Evolutionary conservation across 805 yeast species (phyloP).

Genomic region (Barnettozyma siamensis): DNA sequence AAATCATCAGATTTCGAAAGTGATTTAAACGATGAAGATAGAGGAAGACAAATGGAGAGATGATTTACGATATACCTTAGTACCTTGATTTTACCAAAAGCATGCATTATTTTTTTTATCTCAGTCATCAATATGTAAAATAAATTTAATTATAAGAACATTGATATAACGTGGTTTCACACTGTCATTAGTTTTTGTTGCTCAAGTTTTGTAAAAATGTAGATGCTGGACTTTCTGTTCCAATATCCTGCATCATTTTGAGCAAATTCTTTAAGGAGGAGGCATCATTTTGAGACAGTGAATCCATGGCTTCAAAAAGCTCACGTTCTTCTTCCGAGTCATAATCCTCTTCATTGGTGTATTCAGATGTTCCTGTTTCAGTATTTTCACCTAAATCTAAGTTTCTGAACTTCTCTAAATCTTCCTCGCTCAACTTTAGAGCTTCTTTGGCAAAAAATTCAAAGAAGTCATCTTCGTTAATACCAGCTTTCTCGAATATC

Average conservation of each 20-base stretch:
- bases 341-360: conserved; percentile 10
- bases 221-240: conserved; percentile 31
- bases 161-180: too few species aligned
- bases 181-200: too few species aligned
- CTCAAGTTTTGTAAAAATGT: conserved; percentile 26
- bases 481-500: conserved; percentile 33
- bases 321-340: conserved; percentile 23
- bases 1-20: conserved; percentile 23
- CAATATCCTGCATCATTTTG: conserved; percentile 23
- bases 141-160: too few species aligned
- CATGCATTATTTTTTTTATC: too few species aligned
- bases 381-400: conserved; percentile 18
- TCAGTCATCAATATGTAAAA: too few species aligned
- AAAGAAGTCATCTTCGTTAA: conserved; percentile 66
- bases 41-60: conserved; percentile 13
- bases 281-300: conserved; percentile 2
- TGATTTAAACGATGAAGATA: conserved; percentile 13
- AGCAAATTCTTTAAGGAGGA: conserved; percentile 23
- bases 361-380: conserved; percentile 1
- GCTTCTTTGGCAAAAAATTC: conserved; percentile 57
- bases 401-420: conserved; percentile 34
- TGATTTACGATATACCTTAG: neutral
- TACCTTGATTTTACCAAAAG: too few species aligned
- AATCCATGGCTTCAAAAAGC: conserved; percentile 1
- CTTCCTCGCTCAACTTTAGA: conserved; percentile 40